Base-by-base conservation (phyloP, 495 filamentous ascomycete species). In the Tuber magnatum region DNA sequence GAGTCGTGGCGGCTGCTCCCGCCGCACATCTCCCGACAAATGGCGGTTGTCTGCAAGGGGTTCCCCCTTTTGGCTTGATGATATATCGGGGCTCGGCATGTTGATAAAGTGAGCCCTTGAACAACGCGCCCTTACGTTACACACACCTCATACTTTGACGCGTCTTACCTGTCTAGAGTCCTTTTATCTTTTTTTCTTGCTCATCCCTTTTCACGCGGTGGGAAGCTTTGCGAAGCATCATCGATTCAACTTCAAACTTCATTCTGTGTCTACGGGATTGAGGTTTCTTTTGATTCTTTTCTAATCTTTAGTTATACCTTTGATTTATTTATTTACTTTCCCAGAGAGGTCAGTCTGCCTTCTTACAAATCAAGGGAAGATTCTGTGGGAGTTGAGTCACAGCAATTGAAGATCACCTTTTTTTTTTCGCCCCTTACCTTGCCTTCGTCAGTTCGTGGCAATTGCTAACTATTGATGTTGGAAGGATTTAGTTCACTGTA, bases 301-400 rank as follows among this genome's bases (percentile, higher is more conserved):
- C 3, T 28, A 28, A 28, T 35, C 28, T 35, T 65, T 35, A 65
- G 12, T 32, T 32, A 35, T 65, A 65, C 56, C 28, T 65, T 18
- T 35, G 18, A 35, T 65, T 65, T 65, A 35, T 65, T 65, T 65
- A 35, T 65, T 35, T 35, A 35, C 56, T 14, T 61, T 32, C 56
- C 8, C 28, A 14, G 18, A 35, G 16, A 65, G 56, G 56, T 65
- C 56, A 65, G 56, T 65, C 28, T n/a, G 51, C 28, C 28, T 28
- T 56, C 51, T 65, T 65, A 65, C 56, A 65, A 65, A 65, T 65
- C 56, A 32, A 9, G 32, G n/a, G 9, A 32, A 35, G 14, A 20
- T 65, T 61, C 28, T 65, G 56, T 65, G 56, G 28, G n/a, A 56
- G n/a, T 56, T 61, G 56, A 65, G 56, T 65, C 56, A 35, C 28